Evolutionary conservation across 129 eudicot genomes (phyloP), one percentile per base, ranked within the genome.

Genomic region (Centella asiatica): DNA sequence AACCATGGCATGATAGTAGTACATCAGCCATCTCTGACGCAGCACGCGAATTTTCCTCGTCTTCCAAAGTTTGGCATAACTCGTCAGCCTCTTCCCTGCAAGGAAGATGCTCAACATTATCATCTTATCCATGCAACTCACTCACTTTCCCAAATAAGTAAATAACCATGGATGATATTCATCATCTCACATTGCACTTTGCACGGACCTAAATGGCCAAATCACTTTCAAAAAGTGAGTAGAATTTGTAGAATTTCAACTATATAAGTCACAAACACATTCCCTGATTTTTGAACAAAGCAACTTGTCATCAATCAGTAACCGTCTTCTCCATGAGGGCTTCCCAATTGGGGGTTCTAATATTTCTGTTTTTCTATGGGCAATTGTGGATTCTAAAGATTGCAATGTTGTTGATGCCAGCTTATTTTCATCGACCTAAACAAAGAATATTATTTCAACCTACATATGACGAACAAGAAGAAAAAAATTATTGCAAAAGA

Each of bases 11-110:
- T 92, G 99, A 57, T 87, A 87, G n/a, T 5, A 87, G 70, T 42
- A 87, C 82, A 50, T 92, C 99, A 10, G 92, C 92, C 99, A 92
- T 92, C 74, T 92, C 96, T 2, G 99, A 92, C 61, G 92, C 79
- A 57, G 88, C 79, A 46, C 95, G 72, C 3, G 80, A 62, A 24
- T 50, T 66, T 0, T 77, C 99, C 72, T 92, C 96, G 6, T 86
- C 94, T 74, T 92, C 98, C 37, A 87, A 57, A 11, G 95, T 87
- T 72, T 88, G 71, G 67, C 96, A 90, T 58, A 90, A 71, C 68
- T 84, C 96, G 60, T 87, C 90, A 1, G 96, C 98, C 78, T 92
- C 98, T 58, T 92, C 96, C 39, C 98, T 92, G 61, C 32, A 58
- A 34, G 26, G 32, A 57, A 17, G 17, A 26, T 37, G 47, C 36